phyloP scores from a whole-genome alignment of 176 grass and related monocot species.

The Triticum turgidum region DNA sequence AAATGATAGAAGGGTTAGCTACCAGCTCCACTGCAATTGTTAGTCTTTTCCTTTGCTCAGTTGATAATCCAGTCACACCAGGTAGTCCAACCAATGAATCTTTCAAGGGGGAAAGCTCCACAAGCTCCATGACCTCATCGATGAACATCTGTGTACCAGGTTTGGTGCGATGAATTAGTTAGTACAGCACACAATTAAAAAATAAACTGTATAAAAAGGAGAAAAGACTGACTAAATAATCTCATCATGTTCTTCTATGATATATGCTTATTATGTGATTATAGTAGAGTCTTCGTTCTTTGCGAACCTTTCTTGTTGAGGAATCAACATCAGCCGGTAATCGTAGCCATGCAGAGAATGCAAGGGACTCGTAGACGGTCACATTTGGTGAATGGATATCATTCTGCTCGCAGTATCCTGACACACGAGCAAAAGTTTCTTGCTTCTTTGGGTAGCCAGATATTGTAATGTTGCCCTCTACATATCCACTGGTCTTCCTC shows the following conservation, averaged over 20 bases:
- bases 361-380: conserved; percentile 72
- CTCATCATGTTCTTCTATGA: background rate
- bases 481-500: conserved; percentile 78
- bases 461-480: conserved; percentile 71
- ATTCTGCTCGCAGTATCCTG: conserved; percentile 92
- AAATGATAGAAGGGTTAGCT: conserved; percentile 85
- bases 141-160: conserved; percentile 64
- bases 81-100: conserved; percentile 80
- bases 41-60: conserved; percentile 85
- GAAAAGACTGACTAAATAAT: background rate
- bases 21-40: conserved; percentile 94
- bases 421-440: conserved; percentile 85
- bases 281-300: conserved; percentile 14
- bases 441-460: conserved; percentile 86
- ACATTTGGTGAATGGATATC: conserved; percentile 93
- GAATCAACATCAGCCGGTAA: conserved; percentile 56
- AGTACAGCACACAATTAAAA: background rate
- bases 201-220: background rate
- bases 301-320: conserved; percentile 61
- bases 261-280: background rate
- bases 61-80: conserved; percentile 79
- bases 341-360: conserved; percentile 85
- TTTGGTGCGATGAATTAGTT: background rate
- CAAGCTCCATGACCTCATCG: conserved; percentile 87
- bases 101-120: conserved; percentile 69